Evolutionary conservation across 1,284 basidiomycete species (phyloP), one percentile per base, ranked within the genome.

Genomic region (Austroboletus niveus): DNA sequence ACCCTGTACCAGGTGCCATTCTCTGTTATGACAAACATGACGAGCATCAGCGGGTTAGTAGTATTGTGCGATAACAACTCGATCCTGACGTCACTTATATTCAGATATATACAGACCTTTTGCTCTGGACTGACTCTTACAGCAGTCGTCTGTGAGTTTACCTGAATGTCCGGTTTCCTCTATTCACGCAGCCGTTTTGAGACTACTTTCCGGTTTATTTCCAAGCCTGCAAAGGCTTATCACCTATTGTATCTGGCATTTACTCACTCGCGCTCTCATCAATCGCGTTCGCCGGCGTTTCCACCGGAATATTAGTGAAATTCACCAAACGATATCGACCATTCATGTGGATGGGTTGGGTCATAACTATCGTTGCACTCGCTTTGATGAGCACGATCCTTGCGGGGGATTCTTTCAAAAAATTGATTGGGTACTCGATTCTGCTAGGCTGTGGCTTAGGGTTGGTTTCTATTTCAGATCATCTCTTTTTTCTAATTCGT

Each of bases 41-140:
- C 55, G 7, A 58, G 55, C 27, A 15, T 52, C 32, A 59, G 57
- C 27, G 57, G 57, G 55, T 60, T 29, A 41, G 56, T 6, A 24
- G 15, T 12, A 2, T 8, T 20, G 8, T 34, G 5, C 32, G 6
- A 6, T 14, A 34, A 10, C 14, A 6, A 12, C 10, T n/a, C 4
- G 22, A 24, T 24, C 22, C 22, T 24, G 22, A 24, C 22, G 22
- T 24, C 22, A 1, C 9, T 17, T 38, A 10, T 11, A 24, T n/a
- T 31, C n/a, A 59, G 57, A 48, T 57, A 59, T 17, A 10, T 49
- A 10, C 57, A 59, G 38, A 36, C 54, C 11, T 56, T 56, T 22
- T 46, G 39, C 4, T 1, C 6, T 27, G 29, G 4, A 4, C 27
- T 42, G 10, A 27, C 14, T 6, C 36, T 29, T 7, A 9, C 49